These are phyloP conservation scores for Chytriomyces sp. DNA, from an alignment of 192 early-diverging fungal species.

Conservation along the genomic window DNA sequence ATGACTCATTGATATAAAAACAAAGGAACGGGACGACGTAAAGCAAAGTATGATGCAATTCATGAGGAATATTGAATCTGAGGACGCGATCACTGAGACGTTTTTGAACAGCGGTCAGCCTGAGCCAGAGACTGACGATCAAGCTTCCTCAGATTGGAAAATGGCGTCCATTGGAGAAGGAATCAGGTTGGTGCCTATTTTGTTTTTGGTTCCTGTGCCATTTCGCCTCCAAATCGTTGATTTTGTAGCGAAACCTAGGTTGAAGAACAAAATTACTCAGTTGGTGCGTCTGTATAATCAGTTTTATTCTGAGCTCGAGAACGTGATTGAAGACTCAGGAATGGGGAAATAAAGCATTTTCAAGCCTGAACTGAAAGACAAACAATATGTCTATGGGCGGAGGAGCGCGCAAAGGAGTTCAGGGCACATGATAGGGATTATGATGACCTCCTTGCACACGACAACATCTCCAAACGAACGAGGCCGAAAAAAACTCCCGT, in stretches of 20 bases:
- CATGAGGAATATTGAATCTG: not conserved
- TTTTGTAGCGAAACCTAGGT: not conserved
- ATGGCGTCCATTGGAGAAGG: not conserved
- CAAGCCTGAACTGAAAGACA: no score
- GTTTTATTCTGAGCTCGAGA: not conserved
- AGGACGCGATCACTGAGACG: not conserved
- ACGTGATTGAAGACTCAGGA: not conserved
- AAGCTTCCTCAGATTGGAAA: not conserved
- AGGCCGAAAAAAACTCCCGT: no score
- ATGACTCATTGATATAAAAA: no score
- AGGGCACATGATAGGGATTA: no score
- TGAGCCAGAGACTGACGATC: not conserved
- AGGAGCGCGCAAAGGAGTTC: no score
- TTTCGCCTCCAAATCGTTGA: not conserved
- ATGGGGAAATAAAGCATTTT: no score
- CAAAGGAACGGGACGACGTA: not conserved
- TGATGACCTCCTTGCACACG: no score
- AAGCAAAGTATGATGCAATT: conserved; percentile 1
- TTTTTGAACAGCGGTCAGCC: not conserved
- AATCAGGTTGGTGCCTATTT: not conserved
- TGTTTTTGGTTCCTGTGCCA: not conserved
- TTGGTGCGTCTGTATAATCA: not conserved
- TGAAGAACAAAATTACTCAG: not conserved
- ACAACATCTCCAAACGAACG: no score
- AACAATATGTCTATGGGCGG: no score